Evolutionary conservation across 1,284 basidiomycete species (phyloP).

Genomic region (Cystobasidium sp.): DNA sequence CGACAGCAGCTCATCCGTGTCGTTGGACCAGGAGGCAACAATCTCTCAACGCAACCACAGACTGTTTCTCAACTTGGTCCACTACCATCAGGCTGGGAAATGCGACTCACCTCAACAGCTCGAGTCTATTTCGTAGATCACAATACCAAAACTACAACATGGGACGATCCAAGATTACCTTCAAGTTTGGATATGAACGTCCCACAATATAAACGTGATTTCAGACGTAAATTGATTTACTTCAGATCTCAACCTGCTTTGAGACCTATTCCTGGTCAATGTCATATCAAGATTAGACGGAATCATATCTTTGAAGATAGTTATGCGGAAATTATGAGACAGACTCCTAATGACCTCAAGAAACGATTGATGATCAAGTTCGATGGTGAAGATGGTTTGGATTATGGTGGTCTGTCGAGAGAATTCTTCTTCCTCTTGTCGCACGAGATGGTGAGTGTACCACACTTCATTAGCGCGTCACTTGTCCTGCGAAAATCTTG

Average conservation of each 20-base stretch:
- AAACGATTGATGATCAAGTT: slow-evolving; percentile 98
- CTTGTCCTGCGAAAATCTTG: background rate
- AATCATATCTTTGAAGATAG: slow-evolving; percentile 95
- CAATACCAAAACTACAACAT: slow-evolving; percentile 82
- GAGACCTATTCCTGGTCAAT: slow-evolving; percentile 78
- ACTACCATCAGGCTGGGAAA: slow-evolving; percentile 96
- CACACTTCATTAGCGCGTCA: background rate
- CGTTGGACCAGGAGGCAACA: slow-evolving; percentile 81
- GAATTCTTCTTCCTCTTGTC: slow-evolving; percentile 99
- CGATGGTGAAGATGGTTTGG: slow-evolving; percentile 89
- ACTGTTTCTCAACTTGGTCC: slow-evolving; percentile 90
- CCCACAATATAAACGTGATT: slow-evolving; percentile 99
- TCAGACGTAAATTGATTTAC: slow-evolving; percentile 96
- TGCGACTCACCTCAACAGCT: slow-evolving; percentile 89
- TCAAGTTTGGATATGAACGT: slow-evolving; percentile 86
- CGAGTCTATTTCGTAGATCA: slow-evolving; percentile 97
- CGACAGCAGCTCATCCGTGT: slow-evolving; percentile 82
- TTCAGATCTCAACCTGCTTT: slow-evolving; percentile 97
- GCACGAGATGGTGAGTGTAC: slow-evolving; percentile 71
- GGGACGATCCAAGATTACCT: slow-evolving; percentile 90
- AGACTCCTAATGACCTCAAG: slow-evolving; percentile 92
- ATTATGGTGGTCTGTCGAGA: slow-evolving; percentile 97
- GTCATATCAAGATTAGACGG: slow-evolving; percentile 92
- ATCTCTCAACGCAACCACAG: slow-evolving; percentile 74
- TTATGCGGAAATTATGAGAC: slow-evolving; percentile 93